phyloP scores from a whole-genome alignment of 1,139 yeast genomes.

The Saccharomyces hybrid region DNA sequence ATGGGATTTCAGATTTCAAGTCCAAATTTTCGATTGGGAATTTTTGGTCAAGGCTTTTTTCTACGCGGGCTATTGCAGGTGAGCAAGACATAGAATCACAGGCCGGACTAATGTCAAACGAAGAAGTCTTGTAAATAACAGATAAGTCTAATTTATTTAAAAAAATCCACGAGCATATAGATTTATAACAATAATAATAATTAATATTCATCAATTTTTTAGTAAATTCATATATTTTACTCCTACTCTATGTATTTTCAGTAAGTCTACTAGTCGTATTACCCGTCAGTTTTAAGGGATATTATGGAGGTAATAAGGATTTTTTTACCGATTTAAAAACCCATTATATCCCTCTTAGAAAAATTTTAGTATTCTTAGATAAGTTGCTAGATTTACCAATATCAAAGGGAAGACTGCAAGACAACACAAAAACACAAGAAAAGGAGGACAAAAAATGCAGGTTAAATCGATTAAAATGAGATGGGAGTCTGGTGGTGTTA shows the following conservation, averaged over 20 bases:
- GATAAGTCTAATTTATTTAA: not conserved
- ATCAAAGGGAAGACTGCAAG: not conserved
- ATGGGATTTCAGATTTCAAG: not conserved
- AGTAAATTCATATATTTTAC: not conserved
- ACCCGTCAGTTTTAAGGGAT: not conserved
- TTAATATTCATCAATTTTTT: not conserved
- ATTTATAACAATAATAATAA: not conserved
- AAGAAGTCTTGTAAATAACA: not conserved
- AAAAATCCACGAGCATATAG: not conserved
- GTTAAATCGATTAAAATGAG: constrained; percentile 81
- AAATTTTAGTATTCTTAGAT: not conserved
- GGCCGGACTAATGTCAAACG: constrained; percentile 1
- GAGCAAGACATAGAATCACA: constrained; percentile 9
- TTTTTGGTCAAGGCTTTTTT: not conserved
- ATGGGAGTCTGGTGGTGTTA: constrained; percentile 84
- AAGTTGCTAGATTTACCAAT: not conserved
- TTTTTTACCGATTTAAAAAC: not conserved
- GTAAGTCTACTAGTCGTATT: not conserved
- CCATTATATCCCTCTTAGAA: not conserved
- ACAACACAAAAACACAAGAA: not conserved
- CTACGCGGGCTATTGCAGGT: not conserved
- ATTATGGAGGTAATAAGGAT: not conserved
- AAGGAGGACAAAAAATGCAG: constrained; percentile 50
- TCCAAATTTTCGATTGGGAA: not conserved
- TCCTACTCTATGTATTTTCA: not conserved